Percentiles rank a stretch among this genome's conserved stretches.
Evolutionary conservation across 306 rosid genomes (phyloP).

Genomic region (Gastrolobium bilobum): DNA sequence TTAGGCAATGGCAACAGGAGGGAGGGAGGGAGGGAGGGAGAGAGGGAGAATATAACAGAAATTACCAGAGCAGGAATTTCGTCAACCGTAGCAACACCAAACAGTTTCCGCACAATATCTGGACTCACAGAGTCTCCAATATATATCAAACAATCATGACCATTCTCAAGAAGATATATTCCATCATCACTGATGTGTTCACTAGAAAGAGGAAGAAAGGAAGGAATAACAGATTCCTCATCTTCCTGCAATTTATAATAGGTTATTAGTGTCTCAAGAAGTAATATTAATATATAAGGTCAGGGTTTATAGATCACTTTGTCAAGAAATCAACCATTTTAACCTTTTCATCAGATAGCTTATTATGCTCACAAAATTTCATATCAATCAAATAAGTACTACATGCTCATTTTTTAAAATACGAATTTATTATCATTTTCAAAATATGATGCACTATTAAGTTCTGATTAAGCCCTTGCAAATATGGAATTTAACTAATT

Average conservation of each 20-base stretch:
- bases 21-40: background rate
- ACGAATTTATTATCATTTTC: conserved; percentile 29
- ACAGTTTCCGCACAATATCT: conserved; percentile 70
- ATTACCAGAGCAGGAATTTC: conserved; percentile 87
- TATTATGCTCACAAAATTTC: conserved; percentile 11
- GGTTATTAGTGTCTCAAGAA: conserved; percentile 32
- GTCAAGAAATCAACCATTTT: background rate
- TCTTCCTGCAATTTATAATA: conserved; percentile 67
- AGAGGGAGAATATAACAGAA: conserved; percentile 20
- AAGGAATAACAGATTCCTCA: conserved; percentile 75
- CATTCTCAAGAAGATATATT: conserved; percentile 95
- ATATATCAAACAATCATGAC: conserved; percentile 88
- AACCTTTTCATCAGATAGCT: conserved; percentile 13
- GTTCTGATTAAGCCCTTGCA: conserved; percentile 33
- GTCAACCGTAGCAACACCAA: conserved; percentile 75
- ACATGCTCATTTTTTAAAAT: background rate
- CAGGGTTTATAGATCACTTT: conserved; percentile 6
- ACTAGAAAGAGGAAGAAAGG: conserved; percentile 87
- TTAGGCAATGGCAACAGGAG: conserved; percentile 1
- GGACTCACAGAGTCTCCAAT: conserved; percentile 74
- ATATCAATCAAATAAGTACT: conserved; percentile 22
- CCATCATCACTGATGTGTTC: conserved; percentile 86
- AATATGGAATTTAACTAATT: conserved; percentile 2
- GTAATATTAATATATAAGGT: conserved; percentile 27
- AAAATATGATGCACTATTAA: conserved; percentile 24